phyloP scores from a whole-genome alignment of 192 early-diverging fungal genomes.

The Entomortierella chlamydospora region DNA sequence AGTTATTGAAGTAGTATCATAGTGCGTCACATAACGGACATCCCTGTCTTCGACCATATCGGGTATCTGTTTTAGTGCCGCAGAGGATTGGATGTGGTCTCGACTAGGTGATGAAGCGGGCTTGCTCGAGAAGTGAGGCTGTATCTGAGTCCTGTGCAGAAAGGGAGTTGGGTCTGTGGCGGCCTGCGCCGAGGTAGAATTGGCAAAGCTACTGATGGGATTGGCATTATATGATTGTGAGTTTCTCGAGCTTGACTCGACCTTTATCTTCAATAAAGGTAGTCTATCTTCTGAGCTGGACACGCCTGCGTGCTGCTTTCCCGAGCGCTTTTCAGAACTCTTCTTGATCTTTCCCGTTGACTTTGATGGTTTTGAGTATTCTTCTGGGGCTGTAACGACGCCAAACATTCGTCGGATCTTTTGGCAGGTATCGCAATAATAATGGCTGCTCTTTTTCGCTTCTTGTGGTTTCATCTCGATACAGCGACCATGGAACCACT shows the following conservation, averaged over 20 bases:
- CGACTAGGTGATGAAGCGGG: not conserved
- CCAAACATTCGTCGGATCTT: constrained; percentile 43
- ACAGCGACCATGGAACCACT: constrained; percentile 71
- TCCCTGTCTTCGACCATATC: not conserved
- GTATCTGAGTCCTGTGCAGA: not conserved
- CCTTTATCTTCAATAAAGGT: constrained; percentile 7
- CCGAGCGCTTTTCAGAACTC: constrained; percentile 6
- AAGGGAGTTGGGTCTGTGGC: not conserved
- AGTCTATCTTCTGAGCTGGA: not conserved
- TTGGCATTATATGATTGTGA: not conserved
- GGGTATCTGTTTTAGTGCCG: not conserved
- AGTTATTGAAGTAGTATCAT: not conserved
- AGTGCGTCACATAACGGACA: not conserved
- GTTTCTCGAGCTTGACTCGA: not conserved
- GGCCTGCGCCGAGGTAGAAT: too few relatives aligned
- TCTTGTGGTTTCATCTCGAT: constrained; percentile 59
- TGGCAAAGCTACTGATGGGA: not conserved
- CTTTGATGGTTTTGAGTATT: constrained; percentile 3
- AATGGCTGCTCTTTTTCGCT: constrained; percentile 45
- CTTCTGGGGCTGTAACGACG: constrained; percentile 3
- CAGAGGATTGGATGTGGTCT: not conserved
- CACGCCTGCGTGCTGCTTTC: constrained; percentile 5
- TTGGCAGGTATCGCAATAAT: constrained; percentile 41
- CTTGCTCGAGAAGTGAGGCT: not conserved
- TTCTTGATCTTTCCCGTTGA: constrained; percentile 14